phyloP scores from a whole-genome alignment of 805 yeast species.

The Starmerella etchellsii region DNA sequence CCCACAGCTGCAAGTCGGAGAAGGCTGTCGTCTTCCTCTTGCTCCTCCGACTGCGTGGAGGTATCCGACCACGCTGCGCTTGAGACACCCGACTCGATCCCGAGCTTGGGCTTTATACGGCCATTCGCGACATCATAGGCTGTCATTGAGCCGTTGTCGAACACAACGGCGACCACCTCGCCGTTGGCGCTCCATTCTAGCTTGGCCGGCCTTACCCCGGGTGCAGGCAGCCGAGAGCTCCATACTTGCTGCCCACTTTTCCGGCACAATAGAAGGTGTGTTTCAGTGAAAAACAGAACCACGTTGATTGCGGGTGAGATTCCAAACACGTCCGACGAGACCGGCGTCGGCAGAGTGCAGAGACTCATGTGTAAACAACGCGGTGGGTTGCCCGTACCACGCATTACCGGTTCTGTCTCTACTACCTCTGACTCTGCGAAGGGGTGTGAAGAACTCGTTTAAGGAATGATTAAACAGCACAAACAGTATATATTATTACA shows the following conservation, averaged over 20 bases:
- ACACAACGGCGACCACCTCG: slow-evolving; percentile 33
- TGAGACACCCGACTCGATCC: background rate
- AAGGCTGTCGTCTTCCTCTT: background rate
- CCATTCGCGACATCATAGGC: slow-evolving; percentile 39
- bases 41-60: too few relatives aligned
- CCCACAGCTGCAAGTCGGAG: background rate
- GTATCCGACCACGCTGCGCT: background rate
- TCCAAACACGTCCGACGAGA: background rate
- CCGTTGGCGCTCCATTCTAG: slow-evolving; percentile 32
- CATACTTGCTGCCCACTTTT: slow-evolving; percentile 22
- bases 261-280: slow-evolving; percentile 14
- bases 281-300: slow-evolving; percentile 10
- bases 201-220: slow-evolving; percentile 5
- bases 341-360: slow-evolving; percentile 13
- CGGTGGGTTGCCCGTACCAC: too few relatives aligned
- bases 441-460: too few relatives aligned
- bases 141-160: slow-evolving; percentile 33
- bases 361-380: slow-evolving; percentile 1
- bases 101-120: slow-evolving; percentile 9
- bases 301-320: slow-evolving; percentile 11
- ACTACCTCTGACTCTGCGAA: too few relatives aligned
- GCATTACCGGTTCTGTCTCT: too few relatives aligned
- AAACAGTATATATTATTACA: too few relatives aligned
- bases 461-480: too few relatives aligned
- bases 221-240: slow-evolving; percentile 15